phyloP scores from a whole-genome alignment of 1,284 basidiomycete species.

The Ceratobasidium sp. region DNA sequence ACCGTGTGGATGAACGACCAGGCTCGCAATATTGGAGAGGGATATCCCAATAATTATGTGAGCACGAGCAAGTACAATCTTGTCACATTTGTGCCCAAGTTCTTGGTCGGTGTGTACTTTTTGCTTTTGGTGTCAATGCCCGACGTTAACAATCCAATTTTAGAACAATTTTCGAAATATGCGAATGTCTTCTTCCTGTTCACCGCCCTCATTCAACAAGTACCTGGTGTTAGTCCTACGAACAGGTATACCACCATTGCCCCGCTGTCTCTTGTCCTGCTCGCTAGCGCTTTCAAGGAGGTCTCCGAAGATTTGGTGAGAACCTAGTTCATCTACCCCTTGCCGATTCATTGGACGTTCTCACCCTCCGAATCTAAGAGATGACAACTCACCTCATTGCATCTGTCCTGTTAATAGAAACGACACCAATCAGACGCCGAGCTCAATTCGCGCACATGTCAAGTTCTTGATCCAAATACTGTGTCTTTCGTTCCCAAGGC shows the following conservation, averaged over 20 bases:
- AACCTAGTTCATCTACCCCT: slow-evolving; percentile 29
- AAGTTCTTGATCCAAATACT: slow-evolving; percentile 69
- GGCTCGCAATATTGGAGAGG: slow-evolving; percentile 61
- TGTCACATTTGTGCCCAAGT: slow-evolving; percentile 90
- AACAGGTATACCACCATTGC: slow-evolving; percentile 95
- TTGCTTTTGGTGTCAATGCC: background rate
- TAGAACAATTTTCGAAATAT: slow-evolving; percentile 98
- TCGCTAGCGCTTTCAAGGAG: slow-evolving; percentile 98
- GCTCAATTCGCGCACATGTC: slow-evolving; percentile 83
- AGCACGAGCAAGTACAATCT: slow-evolving; percentile 96
- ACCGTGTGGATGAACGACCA: slow-evolving; percentile 77
- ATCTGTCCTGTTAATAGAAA: slow-evolving; percentile 60
- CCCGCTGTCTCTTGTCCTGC: slow-evolving; percentile 86
- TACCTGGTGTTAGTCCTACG: slow-evolving; percentile 96
- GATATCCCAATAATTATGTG: slow-evolving; percentile 84
- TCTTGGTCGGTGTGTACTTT: slow-evolving; percentile 76
- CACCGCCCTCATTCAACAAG: slow-evolving; percentile 97
- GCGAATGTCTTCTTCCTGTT: slow-evolving; percentile 99
- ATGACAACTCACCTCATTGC: background rate
- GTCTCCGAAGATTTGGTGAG: slow-evolving; percentile 85
- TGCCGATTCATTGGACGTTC: background rate
- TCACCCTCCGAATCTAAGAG: background rate
- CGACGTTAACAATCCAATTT: slow-evolving; percentile 34
- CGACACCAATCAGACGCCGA: slow-evolving; percentile 94
- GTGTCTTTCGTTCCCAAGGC: slow-evolving; percentile 76